phyloP scores from a whole-genome alignment of 306 rosid species.

The Vigna reflexopilosa region DNA sequence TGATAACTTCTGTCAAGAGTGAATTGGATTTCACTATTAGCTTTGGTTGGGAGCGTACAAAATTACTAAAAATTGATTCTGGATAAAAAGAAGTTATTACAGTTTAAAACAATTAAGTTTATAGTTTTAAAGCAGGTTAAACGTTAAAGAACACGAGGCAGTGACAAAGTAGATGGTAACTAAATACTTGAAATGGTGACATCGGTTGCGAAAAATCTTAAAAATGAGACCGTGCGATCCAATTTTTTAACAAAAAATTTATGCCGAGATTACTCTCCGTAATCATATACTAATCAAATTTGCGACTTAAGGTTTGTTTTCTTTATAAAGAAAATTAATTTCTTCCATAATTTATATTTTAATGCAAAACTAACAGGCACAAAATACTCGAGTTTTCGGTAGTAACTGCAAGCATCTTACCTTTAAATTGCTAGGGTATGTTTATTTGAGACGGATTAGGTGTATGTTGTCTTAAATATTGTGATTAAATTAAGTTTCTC shows the following conservation, averaged over 20 bases:
- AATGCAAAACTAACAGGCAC: neutral
- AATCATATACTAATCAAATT: neutral
- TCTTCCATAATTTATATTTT: neutral
- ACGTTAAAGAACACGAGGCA: too few relatives aligned
- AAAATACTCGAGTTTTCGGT: neutral
- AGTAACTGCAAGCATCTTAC: neutral
- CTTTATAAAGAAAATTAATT: too few relatives aligned
- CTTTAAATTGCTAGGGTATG: neutral
- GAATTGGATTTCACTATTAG: slow-evolving; percentile 7
- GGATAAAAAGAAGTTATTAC: neutral
- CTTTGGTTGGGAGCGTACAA: neutral
- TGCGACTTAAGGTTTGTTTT: too few relatives aligned
- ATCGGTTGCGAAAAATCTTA: neutral
- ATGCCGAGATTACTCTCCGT: too few relatives aligned
- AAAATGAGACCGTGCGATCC: too few relatives aligned
- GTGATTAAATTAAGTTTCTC: neutral
- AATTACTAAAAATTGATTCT: too few relatives aligned
- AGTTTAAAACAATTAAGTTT: too few relatives aligned
- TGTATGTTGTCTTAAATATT: neutral
- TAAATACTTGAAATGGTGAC: neutral
- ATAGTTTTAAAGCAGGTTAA: neutral
- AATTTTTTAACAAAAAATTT: too few relatives aligned
- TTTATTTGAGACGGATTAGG: neutral
- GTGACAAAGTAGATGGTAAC: neutral
- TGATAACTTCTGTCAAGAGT: slow-evolving; percentile 15